Conservation (phyloP, 768 basidiomycete species). For the Leccinum sublutescens region DNA sequence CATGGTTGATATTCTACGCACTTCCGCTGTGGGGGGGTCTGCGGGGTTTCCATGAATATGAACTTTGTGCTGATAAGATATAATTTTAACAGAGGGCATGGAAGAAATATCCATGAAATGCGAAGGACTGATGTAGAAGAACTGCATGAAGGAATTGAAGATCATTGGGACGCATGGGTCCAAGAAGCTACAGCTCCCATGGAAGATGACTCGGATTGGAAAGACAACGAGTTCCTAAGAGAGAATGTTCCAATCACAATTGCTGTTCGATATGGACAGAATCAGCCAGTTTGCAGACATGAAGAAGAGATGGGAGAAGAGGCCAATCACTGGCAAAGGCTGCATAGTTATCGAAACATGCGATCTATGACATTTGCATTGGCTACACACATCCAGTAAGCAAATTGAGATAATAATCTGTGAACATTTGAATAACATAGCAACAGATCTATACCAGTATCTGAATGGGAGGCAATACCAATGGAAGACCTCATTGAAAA, state of each 20-base stretch:
- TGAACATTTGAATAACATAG: background rate
- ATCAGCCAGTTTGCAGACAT: background rate
- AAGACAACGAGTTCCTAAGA: background rate
- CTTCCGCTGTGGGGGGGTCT: background rate
- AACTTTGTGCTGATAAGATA: no score
- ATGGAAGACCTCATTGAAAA: no score
- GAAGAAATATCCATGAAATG: background rate
- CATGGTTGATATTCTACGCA: background rate
- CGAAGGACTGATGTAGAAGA: background rate
- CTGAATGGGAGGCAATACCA: no score
- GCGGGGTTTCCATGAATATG: no score
- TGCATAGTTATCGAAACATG: no score
- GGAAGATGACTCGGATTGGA: background rate
- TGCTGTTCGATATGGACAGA: background rate
- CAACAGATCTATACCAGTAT: no score
- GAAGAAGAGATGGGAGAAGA: no score
- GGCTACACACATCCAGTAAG: no score
- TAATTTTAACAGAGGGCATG: no score
- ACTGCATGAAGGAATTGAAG: background rate
- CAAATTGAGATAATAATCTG: background rate
- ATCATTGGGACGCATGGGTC: background rate
- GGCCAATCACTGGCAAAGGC: no score
- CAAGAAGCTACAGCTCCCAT: background rate
- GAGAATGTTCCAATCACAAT: background rate
- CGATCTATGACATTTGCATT: no score